These are phyloP conservation scores for Haplosporangium gracile DNA, from an alignment of 192 early-diverging fungal genomes.

Conservation along the genomic window DNA sequence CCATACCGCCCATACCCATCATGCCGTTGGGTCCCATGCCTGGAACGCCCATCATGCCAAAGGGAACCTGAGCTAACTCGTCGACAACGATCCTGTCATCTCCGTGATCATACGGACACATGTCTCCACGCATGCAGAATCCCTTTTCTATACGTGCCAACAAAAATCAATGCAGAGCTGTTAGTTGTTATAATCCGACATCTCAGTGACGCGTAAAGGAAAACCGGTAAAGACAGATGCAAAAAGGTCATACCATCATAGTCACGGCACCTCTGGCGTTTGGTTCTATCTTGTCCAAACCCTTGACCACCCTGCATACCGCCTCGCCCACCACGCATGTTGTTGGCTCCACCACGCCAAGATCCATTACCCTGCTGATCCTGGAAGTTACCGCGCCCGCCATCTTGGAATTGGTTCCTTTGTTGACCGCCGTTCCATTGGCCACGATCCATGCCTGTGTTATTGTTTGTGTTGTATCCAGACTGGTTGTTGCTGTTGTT, in stretches of 20 bases:
- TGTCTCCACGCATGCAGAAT: conserved; percentile 84
- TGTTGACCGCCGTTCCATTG: conserved; percentile 35
- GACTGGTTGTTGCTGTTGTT: conserved; percentile 11
- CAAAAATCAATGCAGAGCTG: not conserved
- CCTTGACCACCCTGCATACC: conserved; percentile 47
- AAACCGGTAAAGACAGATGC: not conserved
- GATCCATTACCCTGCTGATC: conserved; percentile 37
- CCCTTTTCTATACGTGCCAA: conserved; percentile 73
- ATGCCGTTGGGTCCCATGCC: conserved; percentile 48
- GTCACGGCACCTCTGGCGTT: conserved; percentile 74
- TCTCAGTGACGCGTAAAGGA: not conserved
- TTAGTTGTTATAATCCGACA: not conserved
- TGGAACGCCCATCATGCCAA: conserved; percentile 53
- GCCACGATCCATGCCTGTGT: conserved; percentile 11
- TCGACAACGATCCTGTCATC: conserved; percentile 78
- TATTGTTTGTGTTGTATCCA: conserved; percentile 14
- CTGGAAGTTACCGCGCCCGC: conserved; percentile 23
- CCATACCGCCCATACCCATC: conserved; percentile 43
- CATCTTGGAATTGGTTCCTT: conserved; percentile 13
- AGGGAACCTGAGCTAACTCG: conserved; percentile 56
- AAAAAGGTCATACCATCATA: conserved; percentile 73
- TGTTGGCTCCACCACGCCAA: conserved; percentile 55
- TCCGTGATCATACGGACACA: conserved; percentile 85
- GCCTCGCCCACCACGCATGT: conserved; percentile 60
- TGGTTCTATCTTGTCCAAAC: conserved; percentile 43